Evolutionary conservation across 257 asterid genomes (phyloP).

Genomic region (Nicotiana paniculata): DNA sequence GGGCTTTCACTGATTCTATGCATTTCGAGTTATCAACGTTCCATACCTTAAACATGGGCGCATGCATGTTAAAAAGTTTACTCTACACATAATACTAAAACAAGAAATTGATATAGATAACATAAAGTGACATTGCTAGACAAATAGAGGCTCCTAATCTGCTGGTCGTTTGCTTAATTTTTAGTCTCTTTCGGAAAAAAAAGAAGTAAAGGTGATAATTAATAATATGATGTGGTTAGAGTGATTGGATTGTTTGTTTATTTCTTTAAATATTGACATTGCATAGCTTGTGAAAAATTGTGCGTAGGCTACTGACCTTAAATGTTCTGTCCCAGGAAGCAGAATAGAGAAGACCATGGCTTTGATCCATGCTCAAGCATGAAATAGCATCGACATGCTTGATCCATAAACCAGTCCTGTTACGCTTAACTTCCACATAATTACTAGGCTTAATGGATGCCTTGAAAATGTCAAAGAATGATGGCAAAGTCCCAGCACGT

Average conservation of each 20-base stretch:
- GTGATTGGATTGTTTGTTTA: background rate
- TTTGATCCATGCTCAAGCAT: constrained; percentile 35
- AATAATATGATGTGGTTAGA: too few species aligned
- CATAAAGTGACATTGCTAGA: too few species aligned
- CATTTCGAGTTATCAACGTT: constrained; percentile 27
- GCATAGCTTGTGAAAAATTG: background rate
- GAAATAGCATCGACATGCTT: constrained; percentile 58
- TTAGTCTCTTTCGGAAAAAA: too few species aligned
- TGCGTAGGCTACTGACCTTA: constrained; percentile 9
- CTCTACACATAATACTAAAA: too few species aligned
- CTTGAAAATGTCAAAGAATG: constrained; percentile 37
- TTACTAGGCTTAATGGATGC: constrained; percentile 45
- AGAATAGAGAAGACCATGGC: constrained; percentile 38
- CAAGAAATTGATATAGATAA: background rate
- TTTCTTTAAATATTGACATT: too few species aligned
- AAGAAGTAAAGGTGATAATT: too few species aligned
- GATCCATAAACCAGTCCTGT: constrained; percentile 39
- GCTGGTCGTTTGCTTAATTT: too few species aligned
- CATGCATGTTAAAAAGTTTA: background rate
- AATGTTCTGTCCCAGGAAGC: constrained; percentile 71
- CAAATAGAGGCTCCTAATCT: too few species aligned
- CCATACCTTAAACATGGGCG: constrained; percentile 29
- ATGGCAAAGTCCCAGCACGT: constrained; percentile 46
- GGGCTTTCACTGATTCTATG: constrained; percentile 50
- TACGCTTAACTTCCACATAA: constrained; percentile 38